Base-by-base conservation (phyloP, 2,329 filamentous ascomycete species). In the Diaporthe sp. region DNA sequence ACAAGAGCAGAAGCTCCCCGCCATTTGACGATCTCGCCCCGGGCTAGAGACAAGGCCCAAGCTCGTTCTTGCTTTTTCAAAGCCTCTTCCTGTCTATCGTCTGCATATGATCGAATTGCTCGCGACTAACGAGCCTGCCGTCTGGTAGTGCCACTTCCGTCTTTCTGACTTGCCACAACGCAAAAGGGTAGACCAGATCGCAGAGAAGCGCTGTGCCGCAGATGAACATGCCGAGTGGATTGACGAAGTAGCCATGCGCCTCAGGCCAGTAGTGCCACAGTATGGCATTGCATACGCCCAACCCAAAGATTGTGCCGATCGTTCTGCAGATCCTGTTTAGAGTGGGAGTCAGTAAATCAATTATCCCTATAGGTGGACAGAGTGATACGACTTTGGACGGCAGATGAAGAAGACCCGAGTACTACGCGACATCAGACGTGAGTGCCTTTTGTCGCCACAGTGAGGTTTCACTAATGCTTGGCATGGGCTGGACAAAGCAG, bases 231-330 rank as follows among this genome's bases (percentile, higher is more conserved):
- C 82, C 84, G 6, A 87, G 78, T 0, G 85, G 86, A 42, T 83
- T 84, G 65, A 83, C 79, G 39, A 86, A 84, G 77, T 87, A 89
- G 15, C 82, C 83, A 77, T 89, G 85, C 1, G 86, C 85, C 72
- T 88, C 87, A 4, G 86, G 86, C 87, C 87, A 88, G 76, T 83
- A 84, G 81, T 84, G 87, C 86, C 86, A 88, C n/a, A 86, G 78
- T 56, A 87, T 76, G 12, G 79, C 79, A 70, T 84, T 85, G 56
- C 80, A 81, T 15, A 83, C 72, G 7, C 84, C 80, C 25, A 88
- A 79, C 2, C 86, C 86, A 73, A 83, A 79, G 12, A 86, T 69
- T 1, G 85, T 84, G 6, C 87, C 86, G 3, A 85, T 72, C 17
- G 83, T 82, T 68, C 87, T 83, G 42, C 82, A 84, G 39, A 85